These are phyloP conservation scores for Lophiotrema nucula DNA, from an alignment of 495 filamentous ascomycete genomes.

Conservation along the genomic window DNA sequence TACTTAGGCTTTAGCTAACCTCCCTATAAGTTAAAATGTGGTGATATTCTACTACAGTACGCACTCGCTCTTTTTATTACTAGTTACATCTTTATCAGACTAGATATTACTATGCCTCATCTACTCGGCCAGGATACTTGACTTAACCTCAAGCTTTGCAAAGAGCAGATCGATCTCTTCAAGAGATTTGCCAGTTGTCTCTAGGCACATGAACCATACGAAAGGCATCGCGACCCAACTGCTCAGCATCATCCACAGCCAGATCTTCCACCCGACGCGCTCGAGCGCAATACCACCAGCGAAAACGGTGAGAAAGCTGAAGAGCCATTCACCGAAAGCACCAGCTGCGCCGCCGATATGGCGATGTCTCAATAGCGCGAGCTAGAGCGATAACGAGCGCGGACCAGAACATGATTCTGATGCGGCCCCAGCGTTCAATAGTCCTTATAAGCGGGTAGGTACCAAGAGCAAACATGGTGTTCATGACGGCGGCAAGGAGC, in stretches of 20 bases:
- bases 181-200: slow-evolving; percentile 15
- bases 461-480: slow-evolving; percentile 28
- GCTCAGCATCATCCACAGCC: slow-evolving; percentile 35
- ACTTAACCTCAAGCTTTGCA: no score
- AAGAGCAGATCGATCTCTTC: slow-evolving; percentile 27
- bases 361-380: slow-evolving; percentile 36
- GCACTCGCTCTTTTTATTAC: no score
- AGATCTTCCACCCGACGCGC: slow-evolving; percentile 35
- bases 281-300: slow-evolving; percentile 39
- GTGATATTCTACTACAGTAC: no score
- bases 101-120: no score
- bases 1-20: no score
- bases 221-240: slow-evolving; percentile 6
- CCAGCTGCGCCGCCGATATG: slow-evolving; percentile 38
- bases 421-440: slow-evolving; percentile 37
- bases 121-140: no score
- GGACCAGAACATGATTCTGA: slow-evolving; percentile 36
- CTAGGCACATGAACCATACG: slow-evolving; percentile 21
- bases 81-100: no score
- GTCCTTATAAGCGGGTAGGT: slow-evolving; percentile 17
- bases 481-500: slow-evolving; percentile 38
- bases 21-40: no score
- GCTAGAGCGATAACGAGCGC: slow-evolving; percentile 29
- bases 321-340: slow-evolving; percentile 37
- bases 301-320: slow-evolving; percentile 40